These are phyloP conservation scores for Physaria fendleri DNA, from an alignment of 345 rosid species.

Conservation along the genomic window DNA sequence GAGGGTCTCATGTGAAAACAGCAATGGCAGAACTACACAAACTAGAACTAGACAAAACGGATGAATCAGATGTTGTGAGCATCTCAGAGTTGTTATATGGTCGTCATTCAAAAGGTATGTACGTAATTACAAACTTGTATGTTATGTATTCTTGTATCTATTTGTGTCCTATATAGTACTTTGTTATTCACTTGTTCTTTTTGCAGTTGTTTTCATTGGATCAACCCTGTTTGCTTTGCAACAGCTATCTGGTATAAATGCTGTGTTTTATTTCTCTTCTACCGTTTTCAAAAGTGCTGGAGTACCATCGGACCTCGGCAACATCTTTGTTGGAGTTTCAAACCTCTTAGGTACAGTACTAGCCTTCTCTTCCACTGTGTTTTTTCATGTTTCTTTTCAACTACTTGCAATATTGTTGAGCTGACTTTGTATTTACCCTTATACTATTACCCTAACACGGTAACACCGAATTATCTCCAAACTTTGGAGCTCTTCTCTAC, in stretches of 20 bases:
- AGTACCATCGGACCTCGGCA: constrained; percentile 75
- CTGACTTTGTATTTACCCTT: no score
- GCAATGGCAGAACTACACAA: constrained; percentile 78
- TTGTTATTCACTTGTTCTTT: constrained; percentile 70
- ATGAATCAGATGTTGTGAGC: constrained; percentile 54
- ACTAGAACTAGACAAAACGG: constrained; percentile 63
- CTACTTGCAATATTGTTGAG: no score
- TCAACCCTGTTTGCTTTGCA: constrained; percentile 99
- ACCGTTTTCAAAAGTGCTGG: constrained; percentile 95
- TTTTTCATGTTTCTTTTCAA: neutral
- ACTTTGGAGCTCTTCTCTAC: no score
- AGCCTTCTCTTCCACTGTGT: constrained; percentile 1
- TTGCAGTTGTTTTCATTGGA: constrained; percentile 99
- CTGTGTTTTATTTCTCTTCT: constrained; percentile 96
- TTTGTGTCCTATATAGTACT: constrained; percentile 34
- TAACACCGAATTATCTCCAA: no score
- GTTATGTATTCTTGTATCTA: neutral
- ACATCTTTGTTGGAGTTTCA: constrained; percentile 64
- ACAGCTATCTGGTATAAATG: constrained; percentile 99
- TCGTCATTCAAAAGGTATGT: constrained; percentile 79
- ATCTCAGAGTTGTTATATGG: constrained; percentile 67
- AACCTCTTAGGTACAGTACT: constrained; percentile 69
- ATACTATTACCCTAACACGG: no score
- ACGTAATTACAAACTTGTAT: constrained; percentile 8
- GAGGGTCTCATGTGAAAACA: constrained; percentile 67